Evolutionary conservation across 768 basidiomycete species (phyloP), one percentile per base, ranked within the genome.

Genomic region (Hericium coralloides): DNA sequence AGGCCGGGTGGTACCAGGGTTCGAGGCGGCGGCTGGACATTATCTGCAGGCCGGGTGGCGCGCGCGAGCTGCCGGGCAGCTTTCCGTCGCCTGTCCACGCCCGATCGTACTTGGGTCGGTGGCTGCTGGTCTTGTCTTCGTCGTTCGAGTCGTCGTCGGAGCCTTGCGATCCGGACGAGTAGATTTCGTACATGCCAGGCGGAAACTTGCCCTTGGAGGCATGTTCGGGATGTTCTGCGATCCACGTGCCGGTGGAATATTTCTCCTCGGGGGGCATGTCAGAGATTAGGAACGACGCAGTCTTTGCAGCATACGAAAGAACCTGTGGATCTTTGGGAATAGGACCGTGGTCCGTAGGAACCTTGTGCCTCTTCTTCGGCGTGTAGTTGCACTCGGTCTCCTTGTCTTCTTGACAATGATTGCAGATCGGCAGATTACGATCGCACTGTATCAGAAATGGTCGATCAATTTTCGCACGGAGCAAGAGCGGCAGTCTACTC

Each of bases 351-450:
- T 79, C 79, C 23, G 71, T 66, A 17, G 76, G 76, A 41, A 77
- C 76, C 64, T 78, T 85, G 62, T 78, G 78, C 55, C 83, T 72
- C 62, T 84, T 85, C 70, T 87, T 87, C 9, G 85, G 85, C 38
- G 85, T 85, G 64, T 88, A 87, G 63, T 85, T 84, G 68, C 85
- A 87, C 50, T 81, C 79, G 15, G 70, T 68, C 39, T 75, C 76
- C 51, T 77, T 73, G 57, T 76, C 73, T 50, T 79, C 79, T 39
- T 73, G 72, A 56, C 85, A 88, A 58, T 85, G 80, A 62, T 85
- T 85, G 69, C 85, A 88, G 25, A 84, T 74, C 0, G 85, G 85
- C 43, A 87, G 73, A 65, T 83, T 85, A 52, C 86, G 76, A 66
- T 88, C 86, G 67, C 85, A 88, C 85, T 87, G 58, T 22, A 17